Base-by-base conservation (phyloP, 1,284 basidiomycete genomes). In the Pisolithus thermaeus region DNA sequence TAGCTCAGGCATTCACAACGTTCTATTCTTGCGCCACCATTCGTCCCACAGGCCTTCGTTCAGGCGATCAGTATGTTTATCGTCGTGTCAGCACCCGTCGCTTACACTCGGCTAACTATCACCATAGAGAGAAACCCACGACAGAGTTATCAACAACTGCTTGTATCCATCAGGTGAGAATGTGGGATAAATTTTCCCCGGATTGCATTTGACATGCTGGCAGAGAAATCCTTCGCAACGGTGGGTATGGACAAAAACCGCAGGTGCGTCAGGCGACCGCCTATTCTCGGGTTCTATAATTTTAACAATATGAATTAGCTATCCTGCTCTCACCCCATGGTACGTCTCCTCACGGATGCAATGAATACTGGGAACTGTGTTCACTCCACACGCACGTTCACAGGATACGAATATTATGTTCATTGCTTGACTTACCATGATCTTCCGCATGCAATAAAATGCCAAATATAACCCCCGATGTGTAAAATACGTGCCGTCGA, bases 221-320 rank as follows among this genome's bases (percentile, higher is more conserved):
- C 42, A 77, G 86, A 42, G 70, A 65, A 11, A 81, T 85, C 57
- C 69, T 91, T 54, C 68, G 62, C 38, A 58, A 65, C 48, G 88
- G 44, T 35, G 30, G 88, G 65, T 95, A 94, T 65, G 81, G 78
- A 47, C 92, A 95, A 76, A 93, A 92, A 68, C 92, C 92, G 9
- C 88, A 89, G 74, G 73, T 84, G 49, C 54, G 70, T 60, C 56
- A 43, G 18, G 20, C 28, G 9, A 32, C 23, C 4, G 20, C n/a
- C 23, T 43, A n/a, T 8, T 14, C 16, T 27, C 18, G 8, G 25
- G 27, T 27, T 7, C 30, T 22, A 9, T 27, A 41, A 3, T n/a
- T n/a, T 28, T 54, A 7, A 52, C 38, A 27, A 20, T 27, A 58
- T n/a, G 63, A 7, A 9, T 23, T 59, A 86, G 80, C 73, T 89